These are phyloP conservation scores for Fusarium floridanum DNA, from an alignment of 2,329 filamentous ascomycete species.

Conservation along the genomic window DNA sequence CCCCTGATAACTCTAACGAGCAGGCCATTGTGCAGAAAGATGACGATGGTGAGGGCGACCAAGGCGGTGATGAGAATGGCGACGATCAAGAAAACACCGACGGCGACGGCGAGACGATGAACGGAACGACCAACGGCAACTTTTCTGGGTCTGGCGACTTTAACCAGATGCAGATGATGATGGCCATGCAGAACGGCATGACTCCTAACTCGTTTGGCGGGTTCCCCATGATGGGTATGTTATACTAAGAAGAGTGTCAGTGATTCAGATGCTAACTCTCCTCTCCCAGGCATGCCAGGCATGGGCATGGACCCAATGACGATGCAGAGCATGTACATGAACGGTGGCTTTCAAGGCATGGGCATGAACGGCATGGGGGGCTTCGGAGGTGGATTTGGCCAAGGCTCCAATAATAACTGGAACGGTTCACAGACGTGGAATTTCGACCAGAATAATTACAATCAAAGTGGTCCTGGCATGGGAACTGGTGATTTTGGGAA, in stretches of 20 bases:
- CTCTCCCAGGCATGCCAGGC: slow-evolving; percentile 75
- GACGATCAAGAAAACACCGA: slow-evolving; percentile 51
- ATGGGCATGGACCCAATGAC: slow-evolving; percentile 88
- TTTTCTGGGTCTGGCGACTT: slow-evolving; percentile 74
- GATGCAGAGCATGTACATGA: slow-evolving; percentile 85
- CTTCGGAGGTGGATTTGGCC: slow-evolving; percentile 72
- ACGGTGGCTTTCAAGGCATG: slow-evolving; percentile 82
- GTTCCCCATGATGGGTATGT: slow-evolving; percentile 90
- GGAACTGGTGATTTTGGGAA: slow-evolving; percentile 84
- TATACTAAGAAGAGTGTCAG: neutral
- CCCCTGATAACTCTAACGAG: slow-evolving; percentile 36
- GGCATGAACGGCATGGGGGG: slow-evolving; percentile 84
- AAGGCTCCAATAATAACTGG: slow-evolving; percentile 82
- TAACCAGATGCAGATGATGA: slow-evolving; percentile 85
- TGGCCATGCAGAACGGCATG: slow-evolving; percentile 80
- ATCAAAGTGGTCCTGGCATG: slow-evolving; percentile 86
- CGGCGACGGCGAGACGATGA: slow-evolving; percentile 56
- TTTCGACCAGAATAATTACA: slow-evolving; percentile 91
- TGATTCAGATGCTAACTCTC: slow-evolving; percentile 46
- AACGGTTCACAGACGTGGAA: slow-evolving; percentile 86
- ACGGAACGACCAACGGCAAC: slow-evolving; percentile 66
- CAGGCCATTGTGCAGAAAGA: slow-evolving; percentile 33
- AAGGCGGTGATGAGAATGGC: slow-evolving; percentile 47
- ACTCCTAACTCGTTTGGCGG: slow-evolving; percentile 65
- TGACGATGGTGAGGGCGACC: slow-evolving; percentile 41